Percentiles rank a stretch among this genome's conserved stretches.
Conservation (phyloP, 768 basidiomycete genomes). For the Termitomyces sp. region DNA sequence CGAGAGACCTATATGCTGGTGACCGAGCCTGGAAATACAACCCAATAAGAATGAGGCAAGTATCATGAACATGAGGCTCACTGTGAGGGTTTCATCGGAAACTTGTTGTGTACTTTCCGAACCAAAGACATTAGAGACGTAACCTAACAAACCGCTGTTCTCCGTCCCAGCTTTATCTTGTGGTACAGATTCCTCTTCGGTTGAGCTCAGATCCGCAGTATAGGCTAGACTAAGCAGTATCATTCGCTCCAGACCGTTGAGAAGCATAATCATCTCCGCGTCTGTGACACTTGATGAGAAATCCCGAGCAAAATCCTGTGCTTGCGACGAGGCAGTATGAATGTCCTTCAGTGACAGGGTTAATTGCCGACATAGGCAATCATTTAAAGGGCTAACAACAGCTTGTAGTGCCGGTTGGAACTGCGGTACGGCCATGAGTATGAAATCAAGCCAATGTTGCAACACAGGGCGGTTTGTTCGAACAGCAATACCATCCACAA, state of each 20-base stretch:
- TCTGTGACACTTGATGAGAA: constrained; percentile 60
- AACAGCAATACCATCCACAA: constrained; percentile 76
- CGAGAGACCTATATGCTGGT: constrained; percentile 73
- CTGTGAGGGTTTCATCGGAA: constrained; percentile 57
- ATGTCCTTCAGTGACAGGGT: constrained; percentile 55
- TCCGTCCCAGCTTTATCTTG: constrained; percentile 56
- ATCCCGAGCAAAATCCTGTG: constrained; percentile 38
- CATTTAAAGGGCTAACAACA: constrained; percentile 71
- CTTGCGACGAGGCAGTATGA: constrained; percentile 38
- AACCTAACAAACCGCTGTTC: constrained; percentile 74
- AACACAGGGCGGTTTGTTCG: constrained; percentile 74
- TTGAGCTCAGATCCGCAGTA: constrained; percentile 42
- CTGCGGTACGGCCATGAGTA: constrained; percentile 87
- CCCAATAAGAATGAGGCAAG: constrained; percentile 6
- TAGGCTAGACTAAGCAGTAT: constrained; percentile 71
- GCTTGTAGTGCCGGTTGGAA: constrained; percentile 71
- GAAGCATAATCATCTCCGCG: constrained; percentile 79
- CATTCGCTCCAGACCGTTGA: constrained; percentile 82
- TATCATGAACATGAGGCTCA: constrained; percentile 30
- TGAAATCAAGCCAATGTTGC: constrained; percentile 97
- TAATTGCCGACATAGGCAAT: constrained; percentile 76
- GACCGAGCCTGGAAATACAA: constrained; percentile 53
- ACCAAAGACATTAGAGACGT: constrained; percentile 90
- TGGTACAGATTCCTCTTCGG: constrained; percentile 54
- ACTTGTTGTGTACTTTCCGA: constrained; percentile 53